These are phyloP conservation scores for Scutellaria minor DNA, from an alignment of 257 asterid genomes.

Conservation along the genomic window DNA sequence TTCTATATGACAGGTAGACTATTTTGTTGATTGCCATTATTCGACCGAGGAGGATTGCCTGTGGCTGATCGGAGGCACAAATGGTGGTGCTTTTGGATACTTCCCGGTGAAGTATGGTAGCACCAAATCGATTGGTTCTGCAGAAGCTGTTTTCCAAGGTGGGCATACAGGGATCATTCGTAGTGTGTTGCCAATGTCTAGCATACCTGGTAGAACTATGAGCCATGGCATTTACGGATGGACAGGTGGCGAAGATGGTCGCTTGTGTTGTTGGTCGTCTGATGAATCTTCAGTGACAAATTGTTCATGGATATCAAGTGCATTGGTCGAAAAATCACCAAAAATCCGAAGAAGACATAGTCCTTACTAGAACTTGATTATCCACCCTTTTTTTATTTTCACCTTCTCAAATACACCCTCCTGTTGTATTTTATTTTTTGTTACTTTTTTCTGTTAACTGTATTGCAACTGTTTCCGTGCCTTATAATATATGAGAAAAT, in stretches of 20 bases:
- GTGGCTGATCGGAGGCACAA: conserved; percentile 88
- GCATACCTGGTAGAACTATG: conserved; percentile 41
- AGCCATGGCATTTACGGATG: conserved; percentile 70
- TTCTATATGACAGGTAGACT: conserved; percentile 62
- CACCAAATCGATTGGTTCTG: conserved; percentile 47
- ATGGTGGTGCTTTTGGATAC: conserved; percentile 76
- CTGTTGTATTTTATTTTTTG: conserved; percentile 2
- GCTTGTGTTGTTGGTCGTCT: conserved; percentile 84
- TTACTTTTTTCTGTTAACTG: background rate
- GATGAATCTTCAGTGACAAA: conserved; percentile 46
- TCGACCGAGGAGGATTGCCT: conserved; percentile 69
- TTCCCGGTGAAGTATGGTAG: conserved; percentile 60
- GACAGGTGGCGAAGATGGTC: conserved; percentile 97
- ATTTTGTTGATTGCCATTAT: conserved; percentile 86
- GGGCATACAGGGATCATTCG: conserved; percentile 83
- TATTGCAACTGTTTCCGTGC: background rate
- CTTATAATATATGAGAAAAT: background rate
- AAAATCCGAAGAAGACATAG: conserved; percentile 47
- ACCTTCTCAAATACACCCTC: background rate
- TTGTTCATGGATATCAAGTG: conserved; percentile 65
- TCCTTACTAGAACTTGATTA: conserved; percentile 57
- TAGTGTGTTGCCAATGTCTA: conserved; percentile 67
- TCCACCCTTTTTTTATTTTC: background rate
- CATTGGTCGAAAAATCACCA: conserved; percentile 62
- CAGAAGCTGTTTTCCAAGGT: conserved; percentile 83